Evolutionary conservation across 305 asterid species (phyloP).

Genomic region (Solanum hybrid): DNA sequence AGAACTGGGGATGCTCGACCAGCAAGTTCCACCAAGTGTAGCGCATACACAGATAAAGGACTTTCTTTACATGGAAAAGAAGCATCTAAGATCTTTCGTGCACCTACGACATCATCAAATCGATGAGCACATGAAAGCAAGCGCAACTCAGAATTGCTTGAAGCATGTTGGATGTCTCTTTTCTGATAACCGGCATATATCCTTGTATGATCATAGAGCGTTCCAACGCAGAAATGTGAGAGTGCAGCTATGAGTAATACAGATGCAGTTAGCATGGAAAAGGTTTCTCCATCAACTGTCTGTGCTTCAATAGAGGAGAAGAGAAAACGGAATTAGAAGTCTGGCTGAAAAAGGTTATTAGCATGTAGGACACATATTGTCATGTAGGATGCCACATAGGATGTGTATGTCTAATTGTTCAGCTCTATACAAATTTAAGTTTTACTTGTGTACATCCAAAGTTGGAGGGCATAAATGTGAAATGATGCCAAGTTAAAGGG

Average conservation of each 20-base stretch:
- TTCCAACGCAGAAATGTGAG: constrained; percentile 35
- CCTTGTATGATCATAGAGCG: constrained; percentile 47
- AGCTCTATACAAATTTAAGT: too few species aligned
- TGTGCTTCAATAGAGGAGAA: constrained; percentile 7
- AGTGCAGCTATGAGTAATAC: constrained; percentile 43
- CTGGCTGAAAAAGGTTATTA: neutral
- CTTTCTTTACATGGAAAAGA: constrained; percentile 59
- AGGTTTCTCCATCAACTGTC: constrained; percentile 66
- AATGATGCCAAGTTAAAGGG: too few species aligned
- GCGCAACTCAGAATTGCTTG: constrained; percentile 57
- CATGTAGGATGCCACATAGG: too few species aligned
- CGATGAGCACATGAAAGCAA: constrained; percentile 58
- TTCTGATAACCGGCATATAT: constrained; percentile 70
- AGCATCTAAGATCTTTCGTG: constrained; percentile 43
- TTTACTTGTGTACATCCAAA: too few species aligned
- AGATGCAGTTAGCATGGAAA: constrained; percentile 48
- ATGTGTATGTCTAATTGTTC: too few species aligned
- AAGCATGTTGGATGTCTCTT: constrained; percentile 63
- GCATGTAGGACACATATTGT: too few species aligned
- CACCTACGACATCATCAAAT: constrained; percentile 53
- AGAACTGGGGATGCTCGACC: constrained; percentile 75
- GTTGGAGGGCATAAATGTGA: too few species aligned
- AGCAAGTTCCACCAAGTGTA: constrained; percentile 68
- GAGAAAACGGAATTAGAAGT: neutral
- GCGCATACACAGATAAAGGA: constrained; percentile 57